Conservation (phyloP, 2,329 filamentous ascomycete genomes). For the Colletotrichum filicis region DNA sequence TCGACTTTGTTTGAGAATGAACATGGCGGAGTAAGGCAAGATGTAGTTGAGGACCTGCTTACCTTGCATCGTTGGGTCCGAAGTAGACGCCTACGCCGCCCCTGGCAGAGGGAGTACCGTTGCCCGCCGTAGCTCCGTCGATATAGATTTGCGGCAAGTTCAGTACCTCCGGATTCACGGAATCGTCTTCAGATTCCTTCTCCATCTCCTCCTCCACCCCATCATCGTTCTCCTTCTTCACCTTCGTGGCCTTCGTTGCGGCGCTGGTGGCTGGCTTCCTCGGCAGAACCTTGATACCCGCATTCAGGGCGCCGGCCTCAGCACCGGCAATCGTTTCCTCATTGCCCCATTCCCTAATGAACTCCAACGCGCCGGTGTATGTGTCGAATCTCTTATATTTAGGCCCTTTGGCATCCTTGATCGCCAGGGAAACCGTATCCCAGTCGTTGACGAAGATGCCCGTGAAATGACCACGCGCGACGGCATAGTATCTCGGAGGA, state of each 20-base stretch:
- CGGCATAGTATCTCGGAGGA: slow-evolving; percentile 67
- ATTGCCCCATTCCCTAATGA: slow-evolving; percentile 67
- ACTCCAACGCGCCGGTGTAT: slow-evolving; percentile 79
- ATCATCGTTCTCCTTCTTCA: slow-evolving; percentile 39
- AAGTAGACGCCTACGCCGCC: slow-evolving; percentile 75
- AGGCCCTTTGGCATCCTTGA: slow-evolving; percentile 76
- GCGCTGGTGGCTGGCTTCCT: not conserved
- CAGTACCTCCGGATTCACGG: slow-evolving; percentile 39
- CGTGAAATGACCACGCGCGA: slow-evolving; percentile 67
- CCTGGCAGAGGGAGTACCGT: slow-evolving; percentile 64
- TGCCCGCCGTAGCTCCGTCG: slow-evolving; percentile 70
- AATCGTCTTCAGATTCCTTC: slow-evolving; percentile 54
- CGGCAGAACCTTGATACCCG: slow-evolving; percentile 4
- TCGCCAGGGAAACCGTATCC: slow-evolving; percentile 77
- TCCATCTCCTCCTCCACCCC: slow-evolving; percentile 35
- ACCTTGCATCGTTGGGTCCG: slow-evolving; percentile 65
- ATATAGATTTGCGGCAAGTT: slow-evolving; percentile 64
- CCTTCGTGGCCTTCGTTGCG: not conserved
- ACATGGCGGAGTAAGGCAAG: not conserved
- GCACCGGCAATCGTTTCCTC: slow-evolving; percentile 50
- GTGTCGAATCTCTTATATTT: slow-evolving; percentile 78
- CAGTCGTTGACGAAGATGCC: slow-evolving; percentile 73
- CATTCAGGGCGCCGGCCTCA: slow-evolving; percentile 17
- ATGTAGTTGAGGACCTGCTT: slow-evolving; percentile 35
- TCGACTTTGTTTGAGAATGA: not conserved